Evolutionary conservation across 106 monocot genomes (phyloP).

Genomic region (Chionographis japonica): DNA sequence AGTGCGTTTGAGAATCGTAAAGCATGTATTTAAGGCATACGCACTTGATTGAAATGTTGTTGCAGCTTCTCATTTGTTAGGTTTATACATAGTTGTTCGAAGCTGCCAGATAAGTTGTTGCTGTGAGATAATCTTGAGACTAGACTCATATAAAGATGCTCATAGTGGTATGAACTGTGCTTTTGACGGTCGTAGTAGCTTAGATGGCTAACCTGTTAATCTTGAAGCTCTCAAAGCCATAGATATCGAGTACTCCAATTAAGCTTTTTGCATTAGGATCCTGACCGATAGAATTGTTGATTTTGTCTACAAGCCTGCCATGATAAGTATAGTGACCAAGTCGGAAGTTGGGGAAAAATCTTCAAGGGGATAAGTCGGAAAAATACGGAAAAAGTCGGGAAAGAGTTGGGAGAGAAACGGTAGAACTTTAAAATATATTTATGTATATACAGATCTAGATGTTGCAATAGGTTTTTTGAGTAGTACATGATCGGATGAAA

Average conservation of each 20-base stretch:
- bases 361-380: too few species aligned
- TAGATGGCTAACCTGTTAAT: slow-evolving; percentile 63
- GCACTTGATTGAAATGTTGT: slow-evolving; percentile 96
- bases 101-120: slow-evolving; percentile 40
- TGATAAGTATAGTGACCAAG: not conserved
- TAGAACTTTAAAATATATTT: not conserved
- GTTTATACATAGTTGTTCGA: slow-evolving; percentile 93
- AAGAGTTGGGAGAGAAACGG: too few species aligned
- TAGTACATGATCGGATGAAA: too few species aligned
- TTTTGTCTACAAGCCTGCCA: slow-evolving; percentile 92
- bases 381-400: too few species aligned
- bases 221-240: slow-evolving; percentile 97
- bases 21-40: not conserved
- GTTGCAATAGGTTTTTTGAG: too few species aligned
- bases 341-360: too few species aligned
- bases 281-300: slow-evolving; percentile 93
- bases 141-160: not conserved
- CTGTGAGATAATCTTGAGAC: not conserved
- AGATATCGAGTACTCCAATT: slow-evolving; percentile 98
- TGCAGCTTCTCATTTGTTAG: slow-evolving; percentile 94
- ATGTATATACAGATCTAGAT: not conserved
- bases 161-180: not conserved
- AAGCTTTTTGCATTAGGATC: slow-evolving; percentile 68
- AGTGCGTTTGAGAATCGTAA: not conserved
- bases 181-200: not conserved